Evolutionary conservation across 768 basidiomycete genomes (phyloP).

Genomic region (Pisolithus marmoratus): DNA sequence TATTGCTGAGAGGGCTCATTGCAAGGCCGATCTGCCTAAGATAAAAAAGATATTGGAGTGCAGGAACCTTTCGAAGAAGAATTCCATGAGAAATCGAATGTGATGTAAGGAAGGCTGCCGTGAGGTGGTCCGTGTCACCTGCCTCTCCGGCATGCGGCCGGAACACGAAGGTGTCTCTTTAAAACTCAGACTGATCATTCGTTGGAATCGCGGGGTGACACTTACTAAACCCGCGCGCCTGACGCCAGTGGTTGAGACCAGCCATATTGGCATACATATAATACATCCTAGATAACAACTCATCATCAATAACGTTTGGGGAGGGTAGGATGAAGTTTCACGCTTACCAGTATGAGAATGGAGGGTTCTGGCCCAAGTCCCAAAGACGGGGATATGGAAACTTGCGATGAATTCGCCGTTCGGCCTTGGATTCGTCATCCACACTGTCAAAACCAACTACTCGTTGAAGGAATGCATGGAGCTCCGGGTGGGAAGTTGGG

Average conservation of each 20-base stretch:
- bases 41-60: conserved; percentile 95
- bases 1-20: conserved; percentile 98
- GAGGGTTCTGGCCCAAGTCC: conserved; percentile 86
- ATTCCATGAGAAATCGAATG: conserved; percentile 99
- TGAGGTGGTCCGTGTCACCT: conserved; percentile 95
- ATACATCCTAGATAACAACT: conserved; percentile 71
- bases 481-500: conserved; percentile 83
- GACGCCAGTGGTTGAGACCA: conserved; percentile 91
- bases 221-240: conserved; percentile 85
- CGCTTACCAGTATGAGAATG: conserved; percentile 89
- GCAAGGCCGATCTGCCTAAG: conserved; percentile 97
- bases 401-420: conserved; percentile 87
- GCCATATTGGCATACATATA: conserved; percentile 98
- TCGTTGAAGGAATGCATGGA: conserved; percentile 92
- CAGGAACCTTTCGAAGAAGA: conserved; percentile 93
- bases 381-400: conserved; percentile 89
- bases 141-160: conserved; percentile 98
- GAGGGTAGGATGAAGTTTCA: neutral
- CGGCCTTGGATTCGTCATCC: conserved; percentile 94
- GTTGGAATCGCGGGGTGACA: conserved; percentile 12
- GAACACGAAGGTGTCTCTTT: conserved; percentile 88
- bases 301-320: conserved; percentile 2
- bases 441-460: conserved; percentile 98
- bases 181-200: neutral
- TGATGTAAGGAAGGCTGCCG: conserved; percentile 91